Percentiles rank a stretch among this genome's conserved stretches.
Evolutionary conservation across 371 early-diverging fungal species (phyloP).

Genomic region (Funneliformis caledonium): DNA sequence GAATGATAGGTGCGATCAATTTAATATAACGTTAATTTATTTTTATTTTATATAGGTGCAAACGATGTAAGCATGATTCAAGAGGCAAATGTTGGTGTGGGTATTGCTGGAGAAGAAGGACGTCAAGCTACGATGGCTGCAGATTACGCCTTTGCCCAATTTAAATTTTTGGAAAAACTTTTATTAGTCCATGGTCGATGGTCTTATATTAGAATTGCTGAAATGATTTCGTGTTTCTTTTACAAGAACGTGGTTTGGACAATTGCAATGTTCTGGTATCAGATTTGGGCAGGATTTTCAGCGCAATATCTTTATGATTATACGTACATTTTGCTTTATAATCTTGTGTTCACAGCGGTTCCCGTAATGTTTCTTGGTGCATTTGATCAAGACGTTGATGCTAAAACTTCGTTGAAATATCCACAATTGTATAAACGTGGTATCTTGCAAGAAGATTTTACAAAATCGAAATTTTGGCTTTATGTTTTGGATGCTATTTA

Average conservation of each 20-base stretch:
- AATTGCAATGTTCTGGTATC: constrained; percentile 82
- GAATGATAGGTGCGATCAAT: constrained; percentile 39
- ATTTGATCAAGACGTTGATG: constrained; percentile 90
- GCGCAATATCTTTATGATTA: constrained; percentile 79
- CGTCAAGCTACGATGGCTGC: constrained; percentile 91
- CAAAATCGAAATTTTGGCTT: constrained; percentile 79
- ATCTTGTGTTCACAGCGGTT: constrained; percentile 75
- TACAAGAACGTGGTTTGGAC: constrained; percentile 85
- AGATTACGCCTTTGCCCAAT: constrained; percentile 91
- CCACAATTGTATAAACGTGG: constrained; percentile 90
- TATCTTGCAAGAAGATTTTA: constrained; percentile 82
- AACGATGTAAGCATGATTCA: constrained; percentile 97
- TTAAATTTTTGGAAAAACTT: constrained; percentile 74
- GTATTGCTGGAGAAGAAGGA: constrained; percentile 94
- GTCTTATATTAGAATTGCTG: constrained; percentile 79
- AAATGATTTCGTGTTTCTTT: constrained; percentile 80
- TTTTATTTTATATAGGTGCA: constrained; percentile 59
- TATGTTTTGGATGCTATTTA: constrained; percentile 85
- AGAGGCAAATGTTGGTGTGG: constrained; percentile 89
- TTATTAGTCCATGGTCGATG: constrained; percentile 85
- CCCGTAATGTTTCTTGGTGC: constrained; percentile 74
- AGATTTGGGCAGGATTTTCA: constrained; percentile 73
- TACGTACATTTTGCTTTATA: constrained; percentile 74
- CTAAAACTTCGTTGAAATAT: constrained; percentile 69
- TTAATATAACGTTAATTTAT: constrained; percentile 36